Conservation (phyloP, 495 filamentous ascomycete species). For the Hyaloscypha hepaticicola region DNA sequence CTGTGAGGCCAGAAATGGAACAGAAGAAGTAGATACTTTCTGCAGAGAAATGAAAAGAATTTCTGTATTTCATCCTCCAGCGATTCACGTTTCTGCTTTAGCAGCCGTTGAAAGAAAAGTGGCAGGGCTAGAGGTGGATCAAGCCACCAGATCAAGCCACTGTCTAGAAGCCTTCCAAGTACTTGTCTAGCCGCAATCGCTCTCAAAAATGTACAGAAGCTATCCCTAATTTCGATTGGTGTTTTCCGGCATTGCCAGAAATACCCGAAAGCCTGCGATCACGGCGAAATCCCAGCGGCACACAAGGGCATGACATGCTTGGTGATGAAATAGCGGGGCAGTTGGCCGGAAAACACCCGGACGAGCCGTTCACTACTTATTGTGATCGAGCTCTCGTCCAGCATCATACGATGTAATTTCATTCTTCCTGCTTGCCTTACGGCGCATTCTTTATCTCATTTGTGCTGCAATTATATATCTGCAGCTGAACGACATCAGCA, state of each 20-base stretch:
- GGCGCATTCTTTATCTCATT: not conserved
- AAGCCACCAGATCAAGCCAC: too few species aligned
- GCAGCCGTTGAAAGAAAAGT: not conserved
- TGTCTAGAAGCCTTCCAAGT: not conserved
- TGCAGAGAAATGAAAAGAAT: not conserved
- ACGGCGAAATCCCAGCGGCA: not conserved
- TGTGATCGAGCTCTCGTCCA: not conserved
- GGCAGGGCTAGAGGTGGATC: not conserved
- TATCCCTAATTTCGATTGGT: not conserved
- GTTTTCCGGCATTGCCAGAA: not conserved
- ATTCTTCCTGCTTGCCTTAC: not conserved
- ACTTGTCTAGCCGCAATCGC: not conserved
- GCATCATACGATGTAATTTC: conserved; percentile 11
- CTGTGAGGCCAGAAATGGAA: conserved; percentile 13
- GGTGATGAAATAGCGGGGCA: conserved; percentile 17
- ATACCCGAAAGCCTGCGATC: conserved; percentile 25
- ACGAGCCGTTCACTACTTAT: not conserved
- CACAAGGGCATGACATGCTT: not conserved
- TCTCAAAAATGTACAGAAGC: not conserved
- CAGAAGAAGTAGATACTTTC: conserved; percentile 4
- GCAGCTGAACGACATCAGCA: not conserved
- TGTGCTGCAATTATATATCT: not conserved
- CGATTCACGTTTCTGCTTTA: not conserved
- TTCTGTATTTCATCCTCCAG: not conserved
- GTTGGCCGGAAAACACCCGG: conserved; percentile 7